Conservation (phyloP, 176 grass and related monocot genomes). For the Aechmea fasciata region DNA sequence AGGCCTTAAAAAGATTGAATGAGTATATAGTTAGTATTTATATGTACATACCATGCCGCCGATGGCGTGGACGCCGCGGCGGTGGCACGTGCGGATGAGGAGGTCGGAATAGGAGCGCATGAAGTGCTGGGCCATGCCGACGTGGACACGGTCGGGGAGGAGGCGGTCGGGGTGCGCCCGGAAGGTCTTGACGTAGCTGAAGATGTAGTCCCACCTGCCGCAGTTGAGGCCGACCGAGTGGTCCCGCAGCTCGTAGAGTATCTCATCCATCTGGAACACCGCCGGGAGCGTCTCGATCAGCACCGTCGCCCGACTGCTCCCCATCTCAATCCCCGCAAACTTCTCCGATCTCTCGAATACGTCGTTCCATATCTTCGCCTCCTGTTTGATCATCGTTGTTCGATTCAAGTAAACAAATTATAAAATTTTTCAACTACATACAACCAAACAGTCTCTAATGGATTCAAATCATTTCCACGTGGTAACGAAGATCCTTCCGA, state of each 20-base stretch:
- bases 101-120: constrained; percentile 95
- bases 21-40: not conserved
- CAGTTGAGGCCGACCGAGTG: constrained; percentile 94
- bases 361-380: constrained; percentile 80
- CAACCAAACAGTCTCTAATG: not conserved
- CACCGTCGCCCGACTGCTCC: constrained; percentile 82
- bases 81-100: constrained; percentile 84
- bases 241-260: constrained; percentile 76
- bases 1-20: not conserved
- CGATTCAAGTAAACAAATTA: too few relatives aligned
- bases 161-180: constrained; percentile 58
- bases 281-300: constrained; percentile 90
- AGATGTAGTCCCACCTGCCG: constrained; percentile 99
- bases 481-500: too few relatives aligned
- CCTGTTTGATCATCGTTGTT: constrained; percentile 21
- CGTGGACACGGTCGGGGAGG: constrained; percentile 83
- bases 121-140: constrained; percentile 96
- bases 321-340: constrained; percentile 32
- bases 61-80: constrained; percentile 89
- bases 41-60: constrained; percentile 65
- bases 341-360: constrained; percentile 74
- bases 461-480: too few relatives aligned
- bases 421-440: not conserved
- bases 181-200: constrained; percentile 99
- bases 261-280: constrained; percentile 96